These are phyloP conservation scores for Lathyrus oleraceus DNA, from an alignment of 306 rosid genomes.

Conservation along the genomic window DNA sequence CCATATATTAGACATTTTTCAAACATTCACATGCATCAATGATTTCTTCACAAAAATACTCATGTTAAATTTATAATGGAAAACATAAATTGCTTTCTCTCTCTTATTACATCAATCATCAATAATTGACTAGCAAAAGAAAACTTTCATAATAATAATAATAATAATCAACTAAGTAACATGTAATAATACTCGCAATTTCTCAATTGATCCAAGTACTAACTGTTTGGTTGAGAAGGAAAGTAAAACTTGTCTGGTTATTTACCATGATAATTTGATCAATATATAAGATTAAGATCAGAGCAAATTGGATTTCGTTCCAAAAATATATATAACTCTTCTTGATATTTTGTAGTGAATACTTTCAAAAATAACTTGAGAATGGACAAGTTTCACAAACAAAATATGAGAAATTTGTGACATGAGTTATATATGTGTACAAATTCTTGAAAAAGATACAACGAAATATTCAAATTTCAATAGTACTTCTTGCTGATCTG, in stretches of 20 bases:
- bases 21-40: no score
- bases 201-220: constrained; percentile 8
- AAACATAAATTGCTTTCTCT: no score
- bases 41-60: no score
- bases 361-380: background rate
- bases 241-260: background rate
- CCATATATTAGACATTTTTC: no score
- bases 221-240: constrained; percentile 1
- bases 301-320: background rate
- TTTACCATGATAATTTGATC: constrained; percentile 5
- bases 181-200: constrained; percentile 14
- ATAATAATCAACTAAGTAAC: background rate
- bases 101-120: no score
- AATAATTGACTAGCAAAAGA: constrained; percentile 9
- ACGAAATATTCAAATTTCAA: background rate
- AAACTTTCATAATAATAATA: background rate
- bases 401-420: constrained; percentile 13
- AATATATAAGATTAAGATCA: background rate
- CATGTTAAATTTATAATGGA: no score
- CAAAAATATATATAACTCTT: background rate
- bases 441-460: background rate
- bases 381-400: background rate
- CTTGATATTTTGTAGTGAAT: constrained; percentile 9
- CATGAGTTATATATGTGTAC: background rate
- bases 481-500: background rate